phyloP scores from a whole-genome alignment of 805 yeast genomes.

The Metschnikowia peoriensis region DNA sequence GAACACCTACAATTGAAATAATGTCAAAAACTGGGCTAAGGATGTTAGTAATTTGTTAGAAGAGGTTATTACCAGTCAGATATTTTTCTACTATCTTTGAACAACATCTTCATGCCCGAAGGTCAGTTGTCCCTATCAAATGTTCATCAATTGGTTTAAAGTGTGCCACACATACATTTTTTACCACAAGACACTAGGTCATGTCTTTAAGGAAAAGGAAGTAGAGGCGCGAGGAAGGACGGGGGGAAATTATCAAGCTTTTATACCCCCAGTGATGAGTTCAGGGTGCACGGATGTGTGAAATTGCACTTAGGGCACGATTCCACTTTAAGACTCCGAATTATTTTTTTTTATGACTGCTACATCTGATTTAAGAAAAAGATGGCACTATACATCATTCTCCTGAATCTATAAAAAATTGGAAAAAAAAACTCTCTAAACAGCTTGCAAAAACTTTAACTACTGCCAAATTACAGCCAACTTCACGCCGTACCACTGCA shows the following conservation, averaged over 20 bases:
- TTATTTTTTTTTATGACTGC: too few species aligned
- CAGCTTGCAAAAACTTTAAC: too few species aligned
- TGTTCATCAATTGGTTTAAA: conserved; percentile 15
- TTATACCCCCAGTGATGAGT: neutral
- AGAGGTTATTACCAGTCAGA: conserved; percentile 9
- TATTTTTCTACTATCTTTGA: conserved; percentile 19
- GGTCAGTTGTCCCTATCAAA: conserved; percentile 25
- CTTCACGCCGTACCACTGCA: too few species aligned
- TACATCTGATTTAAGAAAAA: too few species aligned
- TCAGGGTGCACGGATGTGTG: neutral
- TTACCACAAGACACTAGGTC: neutral
- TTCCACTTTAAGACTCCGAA: neutral
- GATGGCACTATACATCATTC: too few species aligned
- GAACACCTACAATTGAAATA: neutral
- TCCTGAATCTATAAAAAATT: too few species aligned
- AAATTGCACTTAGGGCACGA: neutral
- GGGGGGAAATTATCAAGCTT: neutral
- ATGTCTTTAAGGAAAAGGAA: neutral
- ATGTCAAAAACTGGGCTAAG: neutral
- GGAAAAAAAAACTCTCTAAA: too few species aligned
- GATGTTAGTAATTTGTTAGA: neutral
- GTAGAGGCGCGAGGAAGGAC: neutral
- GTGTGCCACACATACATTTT: conserved; percentile 5
- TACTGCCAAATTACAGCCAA: too few species aligned
- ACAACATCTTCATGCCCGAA: conserved; percentile 21